Evolutionary conservation across 2,329 filamentous ascomycete genomes (phyloP), one percentile per base, ranked within the genome.

Genomic region (Neophaeococcomyces aloes): DNA sequence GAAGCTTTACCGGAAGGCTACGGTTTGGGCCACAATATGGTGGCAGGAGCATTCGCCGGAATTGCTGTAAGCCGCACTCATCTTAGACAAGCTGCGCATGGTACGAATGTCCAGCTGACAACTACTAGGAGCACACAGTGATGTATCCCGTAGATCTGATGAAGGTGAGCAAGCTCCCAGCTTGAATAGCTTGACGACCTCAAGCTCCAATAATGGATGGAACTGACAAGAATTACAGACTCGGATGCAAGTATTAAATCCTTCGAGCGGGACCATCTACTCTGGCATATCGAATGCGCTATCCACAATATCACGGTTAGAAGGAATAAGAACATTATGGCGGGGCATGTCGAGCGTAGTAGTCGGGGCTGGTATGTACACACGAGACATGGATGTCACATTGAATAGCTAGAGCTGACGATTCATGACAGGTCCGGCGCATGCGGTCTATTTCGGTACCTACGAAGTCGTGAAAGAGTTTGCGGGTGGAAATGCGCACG

Each of bases 71-170:
- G 81, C 41, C 15, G 18, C 27, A 42, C 32, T 34, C 34, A 33
- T 21, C 46, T 42, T 32, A n/a, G 21, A 23, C 38, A 27, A 10
- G 34, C 34, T 27, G 27, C 17, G n/a, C 13, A 42, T 15, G 21
- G 23, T 19, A 30, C 1, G 29, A 23, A 6, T n/a, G 39, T 25
- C 13, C n/a, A 11, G 31, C 48, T 53, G 49, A 55, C 39, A 27
- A 1, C 5, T 6, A 30, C 15, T 30, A 95, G 88, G 89, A 96
- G 70, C 89, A 96, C 66, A 93, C 89, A 47, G 88, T 94, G 58
- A 96, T 98, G 91, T 98, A 98, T 62, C 91, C 91, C 15, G 84
- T 98, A 61, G 91, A 98, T 69, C 79, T 94, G 55, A 83, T 98
- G 62, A 98, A 98, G 83, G 91, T 95, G 64, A 52, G 70, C 58